These are phyloP conservation scores for Phytophthora sojae DNA, from an alignment of 352 stramenopile genomes.

Conservation along the genomic window DNA sequence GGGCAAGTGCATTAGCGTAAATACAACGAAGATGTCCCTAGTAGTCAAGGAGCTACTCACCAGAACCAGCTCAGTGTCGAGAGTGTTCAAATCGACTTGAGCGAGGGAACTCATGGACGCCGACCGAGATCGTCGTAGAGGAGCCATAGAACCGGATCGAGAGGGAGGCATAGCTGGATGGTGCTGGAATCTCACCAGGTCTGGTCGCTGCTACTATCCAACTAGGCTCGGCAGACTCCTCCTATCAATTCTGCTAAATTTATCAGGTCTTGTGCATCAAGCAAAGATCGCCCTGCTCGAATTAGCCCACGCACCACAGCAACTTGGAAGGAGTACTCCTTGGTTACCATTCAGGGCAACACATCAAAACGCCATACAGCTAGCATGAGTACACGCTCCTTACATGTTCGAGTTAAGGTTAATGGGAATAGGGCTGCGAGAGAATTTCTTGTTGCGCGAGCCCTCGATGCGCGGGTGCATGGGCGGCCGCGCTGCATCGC, in stretches of 20 bases:
- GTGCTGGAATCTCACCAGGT: neutral
- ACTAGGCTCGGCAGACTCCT: neutral
- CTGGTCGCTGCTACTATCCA: neutral
- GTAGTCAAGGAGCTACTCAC: constrained; percentile 4
- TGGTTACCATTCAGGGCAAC: neutral
- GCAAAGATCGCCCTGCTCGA: neutral
- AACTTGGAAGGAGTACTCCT: neutral
- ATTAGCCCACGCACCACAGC: neutral
- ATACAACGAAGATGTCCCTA: neutral
- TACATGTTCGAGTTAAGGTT: constrained; percentile 50
- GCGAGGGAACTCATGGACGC: constrained; percentile 42
- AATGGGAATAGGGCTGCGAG: constrained; percentile 71
- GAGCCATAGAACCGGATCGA: constrained; percentile 20
- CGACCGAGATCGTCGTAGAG: constrained; percentile 34
- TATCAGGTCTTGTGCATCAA: neutral
- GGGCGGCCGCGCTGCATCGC: constrained; percentile 40
- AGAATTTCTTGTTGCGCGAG: constrained; percentile 81
- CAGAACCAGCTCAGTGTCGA: constrained; percentile 39
- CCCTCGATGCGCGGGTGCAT: constrained; percentile 60
- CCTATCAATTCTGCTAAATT: neutral
- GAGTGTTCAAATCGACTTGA: constrained; percentile 41
- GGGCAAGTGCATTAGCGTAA: neutral
- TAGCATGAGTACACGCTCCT: neutral
- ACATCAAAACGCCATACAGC: neutral
- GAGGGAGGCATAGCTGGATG: constrained; percentile 8